Percentiles rank a stretch among this genome's conserved stretches.
phyloP scores from a whole-genome alignment of 192 early-diverging fungal genomes.

The Coemansia sp. region DNA sequence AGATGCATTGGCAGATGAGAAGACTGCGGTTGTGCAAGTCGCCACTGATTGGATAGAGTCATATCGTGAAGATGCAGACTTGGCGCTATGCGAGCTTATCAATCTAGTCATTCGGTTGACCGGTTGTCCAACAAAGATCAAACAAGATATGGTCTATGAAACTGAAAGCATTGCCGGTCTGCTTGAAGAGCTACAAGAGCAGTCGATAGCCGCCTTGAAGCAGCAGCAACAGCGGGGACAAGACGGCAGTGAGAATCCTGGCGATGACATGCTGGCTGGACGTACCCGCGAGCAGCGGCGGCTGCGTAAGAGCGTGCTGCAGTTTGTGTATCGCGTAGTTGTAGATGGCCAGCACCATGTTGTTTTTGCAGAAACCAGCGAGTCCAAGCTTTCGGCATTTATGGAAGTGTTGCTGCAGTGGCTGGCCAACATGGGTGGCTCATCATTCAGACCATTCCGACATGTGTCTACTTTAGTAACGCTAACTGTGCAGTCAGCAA shows the following conservation, averaged over 20 bases:
- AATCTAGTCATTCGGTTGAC: conserved; percentile 65
- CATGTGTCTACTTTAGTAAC: conserved; percentile 80
- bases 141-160: conserved; percentile 55
- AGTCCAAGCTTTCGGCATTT: conserved; percentile 46
- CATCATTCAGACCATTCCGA: conserved; percentile 82
- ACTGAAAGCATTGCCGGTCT: conserved; percentile 52
- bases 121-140: conserved; percentile 57
- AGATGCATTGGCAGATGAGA: conserved; percentile 51
- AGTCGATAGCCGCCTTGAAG: conserved; percentile 31
- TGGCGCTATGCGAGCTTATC: conserved; percentile 66
- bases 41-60: conserved; percentile 70
- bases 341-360: conserved; percentile 60
- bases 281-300: conserved; percentile 63
- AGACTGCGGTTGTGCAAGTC: conserved; percentile 59
- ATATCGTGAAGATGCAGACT: conserved; percentile 57
- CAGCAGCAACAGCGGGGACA: conserved; percentile 8
- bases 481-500: conserved; percentile 61
- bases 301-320: conserved; percentile 64
- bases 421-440: conserved; percentile 69
- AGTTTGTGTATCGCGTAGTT: conserved; percentile 64
- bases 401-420: conserved; percentile 62
- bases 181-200: conserved; percentile 59
- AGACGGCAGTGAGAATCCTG: conserved; percentile 9
- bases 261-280: conserved; percentile 78
- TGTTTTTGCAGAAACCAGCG: conserved; percentile 58